Base-by-base conservation (phyloP, 1,284 basidiomycete genomes). In the Trichosporon faecale region DNA sequence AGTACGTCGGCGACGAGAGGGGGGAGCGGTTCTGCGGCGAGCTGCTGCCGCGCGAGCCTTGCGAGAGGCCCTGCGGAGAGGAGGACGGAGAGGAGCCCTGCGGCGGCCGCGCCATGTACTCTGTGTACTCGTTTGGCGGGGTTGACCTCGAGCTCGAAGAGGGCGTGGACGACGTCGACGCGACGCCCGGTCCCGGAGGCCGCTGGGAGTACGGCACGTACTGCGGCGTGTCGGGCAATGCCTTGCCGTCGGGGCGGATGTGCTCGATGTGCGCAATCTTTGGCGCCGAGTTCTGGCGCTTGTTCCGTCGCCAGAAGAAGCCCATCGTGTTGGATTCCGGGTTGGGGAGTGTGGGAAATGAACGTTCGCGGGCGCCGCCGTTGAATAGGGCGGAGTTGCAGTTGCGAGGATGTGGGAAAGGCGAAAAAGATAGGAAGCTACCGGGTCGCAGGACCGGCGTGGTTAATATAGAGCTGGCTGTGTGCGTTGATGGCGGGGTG, bases 191-290 rank as follows among this genome's bases (percentile, higher is more conserved):
- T 16, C 29, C 57, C 3, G 57, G 57, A 16, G 16, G 27, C 29
- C 12, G 57, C 57, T 61, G 57, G 6, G 5, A 9, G 57, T 61
- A 61, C 18, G 57, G 57, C 16, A 61, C 57, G 57, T 61, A 61
- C 57, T 61, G 57, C 27, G 23, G 25, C 23, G 27, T 31, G 5
- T 31, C 57, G 29, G 57, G 57, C 8, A n/a, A 29, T 3, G 49
- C 49, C 49, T 52, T 52, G n/a, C 40, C 40, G 52, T 31, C 27
- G 4, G 27, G 27, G 5, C 57, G 27, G 29, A 61, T 29, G 57
- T 61, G 57, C 57, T 61, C 57, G 57, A 61, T 61, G 27, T 18
- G 14, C 16, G 57, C 29, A 23, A 61, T 61, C 57, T 61, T 61
- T 16, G 52, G 52, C 52, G 33, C 12, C 57, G 57, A 61, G 57